Conservation (phyloP, 2,329 filamentous ascomycete species). For the Pseudogymnoascus sp. region DNA sequence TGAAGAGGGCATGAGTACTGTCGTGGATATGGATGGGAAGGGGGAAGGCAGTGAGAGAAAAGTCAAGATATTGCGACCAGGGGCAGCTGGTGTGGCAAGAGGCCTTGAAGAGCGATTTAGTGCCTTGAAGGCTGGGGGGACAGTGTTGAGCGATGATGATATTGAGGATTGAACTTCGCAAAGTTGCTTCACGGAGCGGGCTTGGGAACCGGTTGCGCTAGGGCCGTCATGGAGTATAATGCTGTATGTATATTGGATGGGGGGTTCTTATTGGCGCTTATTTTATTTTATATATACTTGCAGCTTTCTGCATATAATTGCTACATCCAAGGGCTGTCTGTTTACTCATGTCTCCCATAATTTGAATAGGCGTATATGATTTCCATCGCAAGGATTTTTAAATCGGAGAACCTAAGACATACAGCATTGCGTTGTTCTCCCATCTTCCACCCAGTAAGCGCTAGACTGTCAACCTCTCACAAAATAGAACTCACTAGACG, state of each 20-base stretch:
- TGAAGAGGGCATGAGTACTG: constrained; percentile 34
- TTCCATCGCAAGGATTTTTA: not conserved
- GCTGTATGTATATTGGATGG: not conserved
- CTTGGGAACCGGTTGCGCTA: not conserved
- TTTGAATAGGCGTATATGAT: not conserved
- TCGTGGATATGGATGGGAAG: constrained; percentile 32
- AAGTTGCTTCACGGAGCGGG: not conserved
- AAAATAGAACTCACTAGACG: not conserved
- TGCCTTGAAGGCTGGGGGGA: constrained; percentile 42
- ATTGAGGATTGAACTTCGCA: constrained; percentile 54
- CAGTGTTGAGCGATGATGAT: constrained; percentile 73
- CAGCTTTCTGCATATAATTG: too few relatives aligned
- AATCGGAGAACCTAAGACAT: not conserved
- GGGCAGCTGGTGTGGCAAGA: constrained; percentile 17
- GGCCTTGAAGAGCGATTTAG: constrained; percentile 14
- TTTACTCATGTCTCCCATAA: not conserved
- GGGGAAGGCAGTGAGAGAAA: constrained; percentile 34
- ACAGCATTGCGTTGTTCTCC: not conserved
- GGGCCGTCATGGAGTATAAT: not conserved
- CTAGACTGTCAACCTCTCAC: not conserved
- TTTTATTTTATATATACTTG: not conserved
- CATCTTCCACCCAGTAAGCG: not conserved
- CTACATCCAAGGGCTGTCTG: too few relatives aligned
- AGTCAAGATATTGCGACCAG: constrained; percentile 16
- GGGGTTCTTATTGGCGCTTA: not conserved